Evolutionary conservation across 129 eudicot species (phyloP).

Genomic region (Saussurea involucrata): DNA sequence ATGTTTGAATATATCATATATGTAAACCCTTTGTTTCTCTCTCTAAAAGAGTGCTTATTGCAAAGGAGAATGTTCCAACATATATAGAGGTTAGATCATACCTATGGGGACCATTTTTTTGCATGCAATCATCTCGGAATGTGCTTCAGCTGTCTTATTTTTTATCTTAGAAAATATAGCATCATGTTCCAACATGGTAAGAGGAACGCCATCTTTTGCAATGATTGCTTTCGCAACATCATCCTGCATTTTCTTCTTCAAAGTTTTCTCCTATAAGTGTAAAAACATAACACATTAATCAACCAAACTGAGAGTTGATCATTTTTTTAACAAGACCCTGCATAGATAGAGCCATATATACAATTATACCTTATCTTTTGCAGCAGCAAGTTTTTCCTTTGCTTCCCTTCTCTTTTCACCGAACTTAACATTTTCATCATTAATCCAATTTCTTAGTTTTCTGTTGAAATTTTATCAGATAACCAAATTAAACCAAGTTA

Average conservation of each 20-base stretch:
- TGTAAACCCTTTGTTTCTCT: background rate
- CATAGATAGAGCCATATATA: background rate
- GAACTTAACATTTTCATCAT: conserved; percentile 43
- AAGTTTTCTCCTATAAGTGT: conserved; percentile 50
- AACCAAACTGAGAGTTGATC: background rate
- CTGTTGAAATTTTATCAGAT: conserved; percentile 23
- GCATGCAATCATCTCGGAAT: conserved; percentile 59
- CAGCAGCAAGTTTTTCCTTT: conserved; percentile 43
- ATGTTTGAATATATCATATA: background rate
- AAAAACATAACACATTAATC: background rate
- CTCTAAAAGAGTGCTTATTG: background rate
- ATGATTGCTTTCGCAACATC: conserved; percentile 55
- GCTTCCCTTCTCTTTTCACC: conserved; percentile 57
- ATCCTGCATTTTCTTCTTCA: conserved; percentile 59
- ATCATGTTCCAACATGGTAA: conserved; percentile 61
- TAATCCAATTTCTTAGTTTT: conserved; percentile 72
- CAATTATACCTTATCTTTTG: conserved; percentile 63
- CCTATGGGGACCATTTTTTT: conserved; percentile 35
- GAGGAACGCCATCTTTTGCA: conserved; percentile 57
- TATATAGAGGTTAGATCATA: conserved; percentile 16
- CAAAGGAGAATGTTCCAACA: background rate
- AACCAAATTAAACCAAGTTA: background rate
- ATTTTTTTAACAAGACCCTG: background rate
- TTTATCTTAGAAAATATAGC: conserved; percentile 48
- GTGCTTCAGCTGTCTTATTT: conserved; percentile 53